A percentile compares a stretch with the other conserved stretches of the same genome.
Evolutionary conservation across 176 grass and related monocot species (phyloP).

Genomic region (Poa annua): DNA sequence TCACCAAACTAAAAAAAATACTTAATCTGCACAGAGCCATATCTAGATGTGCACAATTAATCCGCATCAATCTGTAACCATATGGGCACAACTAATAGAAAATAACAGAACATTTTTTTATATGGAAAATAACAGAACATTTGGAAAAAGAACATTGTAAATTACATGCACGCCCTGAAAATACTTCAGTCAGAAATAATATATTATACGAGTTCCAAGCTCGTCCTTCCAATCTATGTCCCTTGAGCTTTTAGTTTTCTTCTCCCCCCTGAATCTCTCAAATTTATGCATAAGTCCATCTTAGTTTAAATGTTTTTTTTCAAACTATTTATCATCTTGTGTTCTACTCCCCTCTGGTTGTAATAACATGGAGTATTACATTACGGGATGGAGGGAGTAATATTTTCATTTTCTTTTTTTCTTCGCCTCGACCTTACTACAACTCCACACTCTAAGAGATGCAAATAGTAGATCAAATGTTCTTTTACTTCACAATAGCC

Average conservation of each 20-base stretch:
- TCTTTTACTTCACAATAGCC: conserved; percentile 29
- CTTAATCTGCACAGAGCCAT: conserved; percentile 6
- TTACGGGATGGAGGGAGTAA: neutral
- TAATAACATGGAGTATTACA: no score
- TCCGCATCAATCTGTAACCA: neutral
- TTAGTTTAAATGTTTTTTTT: neutral
- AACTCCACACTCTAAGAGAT: neutral
- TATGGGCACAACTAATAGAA: conserved; percentile 4
- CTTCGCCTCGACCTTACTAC: neutral
- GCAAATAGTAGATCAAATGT: conserved; percentile 2
- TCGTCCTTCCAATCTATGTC: neutral
- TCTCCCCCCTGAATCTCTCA: neutral
- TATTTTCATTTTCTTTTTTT: neutral
- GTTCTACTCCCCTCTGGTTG: neutral
- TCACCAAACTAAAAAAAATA: conserved; percentile 8
- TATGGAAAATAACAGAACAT: no score
- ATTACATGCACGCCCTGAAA: neutral
- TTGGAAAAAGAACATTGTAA: neutral
- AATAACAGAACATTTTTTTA: no score
- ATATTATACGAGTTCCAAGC: neutral
- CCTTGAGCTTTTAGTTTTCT: neutral
- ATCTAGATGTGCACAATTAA: conserved; percentile 27
- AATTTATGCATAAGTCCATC: conserved; percentile 10
- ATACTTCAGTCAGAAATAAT: neutral
- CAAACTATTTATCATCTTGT: neutral